Conservation (phyloP, 2,329 filamentous ascomycete genomes). For the Apiospora saccharicola region DNA sequence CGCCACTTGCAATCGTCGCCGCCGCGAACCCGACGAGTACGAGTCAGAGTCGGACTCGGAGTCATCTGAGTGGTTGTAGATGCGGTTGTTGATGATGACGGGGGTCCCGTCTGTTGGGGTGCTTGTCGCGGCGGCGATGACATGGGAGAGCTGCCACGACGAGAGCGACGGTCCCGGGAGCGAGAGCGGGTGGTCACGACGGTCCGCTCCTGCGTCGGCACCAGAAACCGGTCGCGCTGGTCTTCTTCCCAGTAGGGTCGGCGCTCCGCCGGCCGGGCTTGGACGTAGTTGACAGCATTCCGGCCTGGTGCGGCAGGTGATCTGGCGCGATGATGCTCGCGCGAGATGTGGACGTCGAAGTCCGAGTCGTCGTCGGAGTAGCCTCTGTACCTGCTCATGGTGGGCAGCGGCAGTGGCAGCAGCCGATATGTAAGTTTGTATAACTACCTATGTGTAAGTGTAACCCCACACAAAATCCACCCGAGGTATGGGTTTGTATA, state of each 20-base stretch:
- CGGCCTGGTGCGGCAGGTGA: conserved; percentile 37
- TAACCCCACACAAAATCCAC: conserved; percentile 2
- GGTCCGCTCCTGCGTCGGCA: conserved; percentile 56
- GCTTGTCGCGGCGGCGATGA: conserved; percentile 38
- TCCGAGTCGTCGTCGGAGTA: conserved; percentile 62
- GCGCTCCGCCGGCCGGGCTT: conserved; percentile 40
- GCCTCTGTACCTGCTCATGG: conserved; percentile 39
- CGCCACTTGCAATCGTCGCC: conserved; percentile 41
- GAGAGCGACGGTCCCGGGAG: conserved; percentile 56
- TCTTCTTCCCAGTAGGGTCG: conserved; percentile 51
- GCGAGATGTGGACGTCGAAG: conserved; percentile 58
- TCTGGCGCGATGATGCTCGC: conserved; percentile 50
- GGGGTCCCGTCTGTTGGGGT: conserved; percentile 47
- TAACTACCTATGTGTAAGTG: background rate
- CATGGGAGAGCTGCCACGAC: conserved; percentile 43
- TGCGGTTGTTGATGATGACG: conserved; percentile 65
- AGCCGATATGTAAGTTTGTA: background rate
- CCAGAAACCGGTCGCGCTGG: conserved; percentile 46
- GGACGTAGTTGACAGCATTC: conserved; percentile 28
- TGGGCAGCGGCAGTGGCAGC: background rate
- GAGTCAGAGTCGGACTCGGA: conserved; percentile 48
- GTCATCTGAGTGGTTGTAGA: conserved; percentile 51
- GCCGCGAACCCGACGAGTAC: background rate
- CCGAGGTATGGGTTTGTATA: background rate
- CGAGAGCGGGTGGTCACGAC: conserved; percentile 52